A percentile compares a stretch with the other conserved stretches of the same genome.
Evolutionary conservation across 768 basidiomycete genomes (phyloP).

Genomic region (Amanita exitialis): DNA sequence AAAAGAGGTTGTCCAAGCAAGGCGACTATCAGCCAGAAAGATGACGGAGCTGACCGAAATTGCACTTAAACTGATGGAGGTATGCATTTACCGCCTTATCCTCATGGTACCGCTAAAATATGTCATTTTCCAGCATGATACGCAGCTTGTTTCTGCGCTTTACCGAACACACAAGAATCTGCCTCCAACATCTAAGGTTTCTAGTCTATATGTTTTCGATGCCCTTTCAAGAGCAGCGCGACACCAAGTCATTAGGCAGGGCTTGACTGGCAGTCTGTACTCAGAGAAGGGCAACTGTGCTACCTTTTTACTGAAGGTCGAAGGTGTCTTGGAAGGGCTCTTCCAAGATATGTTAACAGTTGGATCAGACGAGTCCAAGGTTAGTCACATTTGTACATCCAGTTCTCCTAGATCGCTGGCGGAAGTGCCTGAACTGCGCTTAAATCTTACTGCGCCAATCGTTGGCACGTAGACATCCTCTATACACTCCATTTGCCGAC

Average conservation of each 20-base stretch:
- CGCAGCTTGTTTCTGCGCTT: conserved; percentile 78
- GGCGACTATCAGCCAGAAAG: conserved; percentile 81
- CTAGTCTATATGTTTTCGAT: conserved; percentile 90
- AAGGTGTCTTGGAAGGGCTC: conserved; percentile 83
- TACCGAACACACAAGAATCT: conserved; percentile 86
- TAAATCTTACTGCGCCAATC: background rate
- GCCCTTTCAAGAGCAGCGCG: conserved; percentile 82
- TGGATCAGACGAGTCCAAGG: conserved; percentile 69
- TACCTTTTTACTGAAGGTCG: conserved; percentile 82
- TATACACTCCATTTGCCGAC: background rate
- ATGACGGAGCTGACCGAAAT: conserved; percentile 70
- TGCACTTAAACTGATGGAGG: conserved; percentile 70
- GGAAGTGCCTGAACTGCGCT: background rate
- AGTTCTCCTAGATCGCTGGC: background rate
- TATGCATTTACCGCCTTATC: conserved; percentile 23
- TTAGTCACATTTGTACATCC: conserved; percentile 36
- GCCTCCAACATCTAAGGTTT: conserved; percentile 57
- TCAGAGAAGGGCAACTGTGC: conserved; percentile 60
- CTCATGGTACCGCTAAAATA: background rate
- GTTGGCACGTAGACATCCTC: background rate
- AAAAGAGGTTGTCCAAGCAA: conserved; percentile 74
- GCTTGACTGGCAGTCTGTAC: conserved; percentile 43
- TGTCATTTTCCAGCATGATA: conserved; percentile 53
- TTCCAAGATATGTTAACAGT: conserved; percentile 74
- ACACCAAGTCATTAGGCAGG: conserved; percentile 54